A percentile compares a stretch with the other conserved stretches of the same genome.
Conservation (phyloP, 2,329 filamentous ascomycete species). For the Colletotrichum melonis region DNA sequence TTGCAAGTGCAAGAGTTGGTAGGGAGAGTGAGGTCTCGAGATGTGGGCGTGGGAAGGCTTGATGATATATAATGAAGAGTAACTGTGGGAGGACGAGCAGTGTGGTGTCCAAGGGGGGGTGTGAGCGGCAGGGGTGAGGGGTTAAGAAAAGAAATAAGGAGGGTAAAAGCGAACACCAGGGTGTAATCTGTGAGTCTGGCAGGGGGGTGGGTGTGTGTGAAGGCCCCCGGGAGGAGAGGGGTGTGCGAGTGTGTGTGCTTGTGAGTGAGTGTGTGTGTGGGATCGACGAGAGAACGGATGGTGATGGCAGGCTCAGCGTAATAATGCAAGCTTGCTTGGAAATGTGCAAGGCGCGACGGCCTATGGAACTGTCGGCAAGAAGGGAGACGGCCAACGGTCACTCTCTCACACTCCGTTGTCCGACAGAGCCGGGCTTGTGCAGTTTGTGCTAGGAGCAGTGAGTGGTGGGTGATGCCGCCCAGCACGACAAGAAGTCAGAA, state of each 20-base stretch:
- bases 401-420: constrained; percentile 22
- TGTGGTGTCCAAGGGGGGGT: constrained; percentile 9
- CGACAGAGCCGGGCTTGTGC: constrained; percentile 6
- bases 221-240: neutral
- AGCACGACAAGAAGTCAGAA: constrained; percentile 12
- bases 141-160: constrained; percentile 25
- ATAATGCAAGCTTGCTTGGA: neutral
- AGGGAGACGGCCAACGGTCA: neutral
- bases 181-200: constrained; percentile 7
- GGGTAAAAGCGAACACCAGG: constrained; percentile 8
- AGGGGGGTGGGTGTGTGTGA: neutral
- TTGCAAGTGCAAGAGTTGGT: constrained; percentile 13
- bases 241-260: neutral
- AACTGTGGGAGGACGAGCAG: constrained; percentile 16
- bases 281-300: neutral
- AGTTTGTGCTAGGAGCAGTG: constrained; percentile 1
- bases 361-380: constrained; percentile 20
- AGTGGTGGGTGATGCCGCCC: constrained; percentile 6
- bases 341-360: constrained; percentile 12
- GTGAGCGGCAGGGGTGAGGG: constrained; percentile 9
- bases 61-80: constrained; percentile 33
- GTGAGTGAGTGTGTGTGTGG: neutral
- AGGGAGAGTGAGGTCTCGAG: neutral
- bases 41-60: constrained; percentile 28
- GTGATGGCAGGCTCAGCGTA: constrained; percentile 13